Conservation (phyloP, 495 filamentous ascomycete genomes). For the Penicillium steckii region DNA sequence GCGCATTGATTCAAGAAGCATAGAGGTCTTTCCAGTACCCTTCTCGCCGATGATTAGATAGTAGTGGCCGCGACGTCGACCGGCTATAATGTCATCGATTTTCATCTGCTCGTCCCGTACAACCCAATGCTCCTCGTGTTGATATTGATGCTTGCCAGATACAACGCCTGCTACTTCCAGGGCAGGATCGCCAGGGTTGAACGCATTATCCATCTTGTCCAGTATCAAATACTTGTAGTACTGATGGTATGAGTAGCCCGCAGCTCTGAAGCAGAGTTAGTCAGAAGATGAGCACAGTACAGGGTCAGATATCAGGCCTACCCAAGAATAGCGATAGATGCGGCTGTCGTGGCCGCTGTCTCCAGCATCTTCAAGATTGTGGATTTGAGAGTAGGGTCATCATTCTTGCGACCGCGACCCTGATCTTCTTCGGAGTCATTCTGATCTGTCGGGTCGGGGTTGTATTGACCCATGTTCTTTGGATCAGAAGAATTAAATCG, state of each 20-base stretch:
- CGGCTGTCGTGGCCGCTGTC: constrained; percentile 78
- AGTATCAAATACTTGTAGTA: constrained; percentile 90
- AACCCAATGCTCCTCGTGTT: constrained; percentile 75
- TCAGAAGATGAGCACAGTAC: background rate
- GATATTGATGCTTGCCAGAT: constrained; percentile 50
- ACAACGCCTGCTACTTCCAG: constrained; percentile 80
- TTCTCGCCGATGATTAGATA: constrained; percentile 95
- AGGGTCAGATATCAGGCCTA: constrained; percentile 39
- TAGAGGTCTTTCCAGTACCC: constrained; percentile 92
- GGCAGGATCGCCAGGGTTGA: constrained; percentile 86
- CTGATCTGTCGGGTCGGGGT: constrained; percentile 35
- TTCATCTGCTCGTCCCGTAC: constrained; percentile 72
- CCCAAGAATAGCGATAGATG: constrained; percentile 81
- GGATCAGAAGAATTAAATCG: constrained; percentile 32
- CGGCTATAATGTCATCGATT: constrained; percentile 77
- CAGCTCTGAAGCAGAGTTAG: constrained; percentile 47
- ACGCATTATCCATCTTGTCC: constrained; percentile 91
- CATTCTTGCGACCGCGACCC: constrained; percentile 19
- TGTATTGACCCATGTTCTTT: constrained; percentile 23
- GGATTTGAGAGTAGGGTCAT: constrained; percentile 38
- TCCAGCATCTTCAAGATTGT: constrained; percentile 80
- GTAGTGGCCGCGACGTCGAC: constrained; percentile 72
- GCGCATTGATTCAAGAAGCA: constrained; percentile 92
- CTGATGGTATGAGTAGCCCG: constrained; percentile 79
- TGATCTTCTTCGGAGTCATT: constrained; percentile 30